These are phyloP conservation scores for Xylaria sp. DNA, from an alignment of 2,329 filamentous ascomycete species.

Conservation along the genomic window DNA sequence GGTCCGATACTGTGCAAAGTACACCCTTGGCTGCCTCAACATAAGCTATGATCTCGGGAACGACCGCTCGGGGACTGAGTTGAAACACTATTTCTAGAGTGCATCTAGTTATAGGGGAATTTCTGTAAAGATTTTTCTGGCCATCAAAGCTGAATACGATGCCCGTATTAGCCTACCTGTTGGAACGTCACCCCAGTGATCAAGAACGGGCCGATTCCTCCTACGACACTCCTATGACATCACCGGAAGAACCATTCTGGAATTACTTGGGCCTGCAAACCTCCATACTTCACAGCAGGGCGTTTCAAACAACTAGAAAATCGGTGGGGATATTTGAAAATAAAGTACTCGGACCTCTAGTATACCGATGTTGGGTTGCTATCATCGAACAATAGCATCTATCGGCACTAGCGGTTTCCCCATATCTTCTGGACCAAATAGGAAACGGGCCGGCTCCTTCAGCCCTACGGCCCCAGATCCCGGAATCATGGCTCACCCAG, in stretches of 20 bases:
- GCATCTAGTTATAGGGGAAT: not conserved
- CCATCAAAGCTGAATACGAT: slow-evolving; percentile 17
- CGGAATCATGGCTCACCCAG: not conserved
- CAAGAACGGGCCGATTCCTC: slow-evolving; percentile 16
- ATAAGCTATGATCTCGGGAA: slow-evolving; percentile 6
- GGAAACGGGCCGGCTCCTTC: slow-evolving; percentile 21
- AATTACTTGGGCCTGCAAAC: not conserved
- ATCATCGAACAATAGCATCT: not conserved
- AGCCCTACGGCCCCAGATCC: slow-evolving; percentile 28
- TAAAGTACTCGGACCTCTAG: not conserved
- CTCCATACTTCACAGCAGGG: not conserved
- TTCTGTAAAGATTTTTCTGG: not conserved
- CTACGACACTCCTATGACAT: not conserved
- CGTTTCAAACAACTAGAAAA: too few species aligned
- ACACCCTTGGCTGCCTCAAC: slow-evolving; percentile 11
- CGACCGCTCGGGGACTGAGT: not conserved
- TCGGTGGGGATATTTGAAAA: not conserved
- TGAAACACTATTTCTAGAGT: not conserved
- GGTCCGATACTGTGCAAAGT: not conserved
- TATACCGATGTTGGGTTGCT: not conserved
- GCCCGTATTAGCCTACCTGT: slow-evolving; percentile 17
- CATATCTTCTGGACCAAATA: not conserved
- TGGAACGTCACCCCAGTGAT: not conserved
- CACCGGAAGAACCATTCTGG: not conserved
- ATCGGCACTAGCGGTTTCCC: not conserved